Percentiles rank a stretch among this genome's conserved stretches.
Conservation (phyloP, 2,329 filamentous ascomycete genomes). For the Pseudophaeomoniella oleicola region DNA sequence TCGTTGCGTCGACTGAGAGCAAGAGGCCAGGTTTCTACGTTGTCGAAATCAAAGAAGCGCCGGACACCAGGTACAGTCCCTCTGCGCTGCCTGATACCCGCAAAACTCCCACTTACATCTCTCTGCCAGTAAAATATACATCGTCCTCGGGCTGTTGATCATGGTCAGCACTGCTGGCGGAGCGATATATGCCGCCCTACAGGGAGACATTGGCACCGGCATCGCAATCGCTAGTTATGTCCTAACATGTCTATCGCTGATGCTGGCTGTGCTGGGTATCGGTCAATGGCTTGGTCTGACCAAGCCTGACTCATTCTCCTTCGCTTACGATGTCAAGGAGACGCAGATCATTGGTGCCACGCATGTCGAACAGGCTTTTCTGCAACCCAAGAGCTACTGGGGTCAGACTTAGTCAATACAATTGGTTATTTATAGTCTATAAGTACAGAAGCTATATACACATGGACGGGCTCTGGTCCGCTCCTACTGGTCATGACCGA, state of each 20-base stretch:
- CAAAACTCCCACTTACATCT: conserved; percentile 1
- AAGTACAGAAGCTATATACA: no score
- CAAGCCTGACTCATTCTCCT: conserved; percentile 1
- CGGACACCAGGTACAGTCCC: neutral
- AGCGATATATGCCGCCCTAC: neutral
- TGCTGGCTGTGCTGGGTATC: neutral
- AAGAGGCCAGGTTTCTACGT: conserved; percentile 1
- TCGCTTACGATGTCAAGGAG: conserved; percentile 1
- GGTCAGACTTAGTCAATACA: neutral
- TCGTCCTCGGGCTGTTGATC: conserved; percentile 1
- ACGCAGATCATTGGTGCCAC: conserved; percentile 1
- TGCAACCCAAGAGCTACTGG: neutral
- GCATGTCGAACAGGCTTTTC: neutral
- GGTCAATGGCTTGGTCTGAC: conserved; percentile 1
- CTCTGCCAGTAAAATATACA: conserved; percentile 1
- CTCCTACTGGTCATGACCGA: no score
- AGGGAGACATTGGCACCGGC: neutral
- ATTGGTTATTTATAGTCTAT: no score
- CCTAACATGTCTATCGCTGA: neutral
- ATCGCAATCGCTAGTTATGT: conserved; percentile 1
- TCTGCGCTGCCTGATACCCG: neutral
- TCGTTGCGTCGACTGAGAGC: neutral
- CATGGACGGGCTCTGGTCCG: no score
- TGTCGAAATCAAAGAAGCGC: conserved; percentile 1
- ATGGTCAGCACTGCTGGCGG: neutral